Base-by-base conservation (phyloP, 176 grass and related monocot species). In the Eragrostis nindensis region DNA sequence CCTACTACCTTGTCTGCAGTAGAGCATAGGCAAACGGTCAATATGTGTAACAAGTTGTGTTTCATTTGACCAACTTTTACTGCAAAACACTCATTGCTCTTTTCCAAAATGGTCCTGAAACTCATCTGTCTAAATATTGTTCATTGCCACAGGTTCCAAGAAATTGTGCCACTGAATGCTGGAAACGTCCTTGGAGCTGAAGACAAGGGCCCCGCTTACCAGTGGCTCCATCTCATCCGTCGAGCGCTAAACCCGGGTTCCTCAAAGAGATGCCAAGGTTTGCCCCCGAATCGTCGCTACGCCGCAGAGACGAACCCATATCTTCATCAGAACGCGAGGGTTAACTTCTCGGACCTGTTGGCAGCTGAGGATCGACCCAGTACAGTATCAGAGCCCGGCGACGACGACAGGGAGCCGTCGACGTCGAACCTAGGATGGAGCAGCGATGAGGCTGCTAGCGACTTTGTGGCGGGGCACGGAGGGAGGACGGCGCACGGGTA, bases 161-260 rank as follows among this genome's bases (percentile, higher is more conserved):
- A 98, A 81, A 93, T 98, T 18, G 92, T 98, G 41, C 95, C 92
- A 0, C 73, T 98, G 68, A 98, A 95, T 49, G 92, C 90, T 0
- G 90, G 86, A 4, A 98, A 98, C 72, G 95, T 98, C 26, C 81
- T 98, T 0, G 95, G 90, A 6, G 69, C 92, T 0, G 92, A 98
- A 86, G 90, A 98, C 75, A 93, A 55, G 84, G 79, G 78, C 0
- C 92, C 95, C 0, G 84, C 88, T 2, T 9, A 59, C 86, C 87
- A 76, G 84, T 98, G 92, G 95, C 86, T 95, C 0, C 25, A 75
- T 2, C 95, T 98, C 41, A 84, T 98, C 83, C 84, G 90, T 1
- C 75, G 26, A 36, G 82, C 86, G 5, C 79, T 95, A 2, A 91
- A 89, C 55, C 48, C 71, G 15, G 65, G 73, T 1, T 75, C 81